A percentile compares a stretch with the other conserved stretches of the same genome.
phyloP scores from a whole-genome alignment of 1,284 basidiomycete genomes.

The Fistulina hepatica region DNA sequence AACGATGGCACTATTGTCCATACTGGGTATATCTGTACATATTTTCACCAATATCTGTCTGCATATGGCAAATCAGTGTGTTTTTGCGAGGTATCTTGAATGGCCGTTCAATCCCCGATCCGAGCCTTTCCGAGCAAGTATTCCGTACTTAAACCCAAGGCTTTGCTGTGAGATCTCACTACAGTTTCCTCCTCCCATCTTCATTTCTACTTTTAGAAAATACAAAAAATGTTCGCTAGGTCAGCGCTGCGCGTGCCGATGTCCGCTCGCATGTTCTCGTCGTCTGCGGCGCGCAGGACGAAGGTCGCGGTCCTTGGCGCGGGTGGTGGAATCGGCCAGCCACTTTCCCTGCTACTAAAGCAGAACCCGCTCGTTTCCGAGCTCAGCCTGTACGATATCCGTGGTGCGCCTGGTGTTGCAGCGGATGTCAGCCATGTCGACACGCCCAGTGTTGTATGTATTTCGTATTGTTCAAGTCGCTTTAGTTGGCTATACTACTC shows the following conservation, averaged over 20 bases:
- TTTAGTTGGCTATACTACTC: constrained; percentile 10
- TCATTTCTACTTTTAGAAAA: too few species aligned
- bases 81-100: too few species aligned
- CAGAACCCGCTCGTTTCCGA: constrained; percentile 71
- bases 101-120: too few species aligned
- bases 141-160: too few species aligned
- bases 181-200: too few species aligned
- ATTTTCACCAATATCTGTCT: too few species aligned
- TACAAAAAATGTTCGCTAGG: constrained; percentile 43
- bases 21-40: too few species aligned
- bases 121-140: too few species aligned
- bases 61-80: too few species aligned
- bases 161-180: too few species aligned
- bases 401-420: constrained; percentile 86
- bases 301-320: constrained; percentile 90
- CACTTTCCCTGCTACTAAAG: constrained; percentile 83
- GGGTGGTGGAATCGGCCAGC: constrained; percentile 89
- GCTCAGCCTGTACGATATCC: constrained; percentile 83
- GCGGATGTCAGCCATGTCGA: constrained; percentile 93
- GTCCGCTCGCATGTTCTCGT: constrained; percentile 63
- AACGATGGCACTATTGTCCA: too few species aligned
- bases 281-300: constrained; percentile 59
- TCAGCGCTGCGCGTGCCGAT: constrained; percentile 38
- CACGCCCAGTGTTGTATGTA: constrained; percentile 61
- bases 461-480: constrained; percentile 3